Percentiles rank a stretch among this genome's conserved stretches.
These are phyloP conservation scores for Coemansia biformis DNA, from an alignment of 192 early-diverging fungal genomes.

Conservation along the genomic window DNA sequence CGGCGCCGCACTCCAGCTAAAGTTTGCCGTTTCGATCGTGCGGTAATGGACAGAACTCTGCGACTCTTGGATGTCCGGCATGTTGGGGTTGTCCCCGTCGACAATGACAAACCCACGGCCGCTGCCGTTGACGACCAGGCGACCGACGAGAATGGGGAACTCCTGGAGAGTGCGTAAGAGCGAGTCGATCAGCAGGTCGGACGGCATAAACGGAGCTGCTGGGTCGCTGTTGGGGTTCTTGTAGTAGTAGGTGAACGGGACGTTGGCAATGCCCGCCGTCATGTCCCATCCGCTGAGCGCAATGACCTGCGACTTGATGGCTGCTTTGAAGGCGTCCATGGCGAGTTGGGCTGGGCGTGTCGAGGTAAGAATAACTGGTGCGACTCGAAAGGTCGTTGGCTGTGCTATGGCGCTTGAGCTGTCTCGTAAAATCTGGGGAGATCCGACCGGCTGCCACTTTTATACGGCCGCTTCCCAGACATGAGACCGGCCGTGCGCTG, in stretches of 20 bases:
- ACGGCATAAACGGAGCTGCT: conserved; percentile 30
- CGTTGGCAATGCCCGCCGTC: conserved; percentile 27
- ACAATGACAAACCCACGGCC: conserved; percentile 19
- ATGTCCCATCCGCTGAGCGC: conserved; percentile 32
- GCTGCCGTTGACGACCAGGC: conserved; percentile 3
- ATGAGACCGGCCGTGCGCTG: no score
- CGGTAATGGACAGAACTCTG: conserved; percentile 10
- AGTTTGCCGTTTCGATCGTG: conserved; percentile 10
- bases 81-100: conserved; percentile 27
- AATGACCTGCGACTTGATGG: conserved; percentile 17
- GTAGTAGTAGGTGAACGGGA: conserved; percentile 35
- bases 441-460: no score
- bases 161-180: conserved; percentile 26
- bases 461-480: no score
- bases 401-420: no score
- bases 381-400: no score
- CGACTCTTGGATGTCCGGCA: conserved; percentile 44
- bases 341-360: no score
- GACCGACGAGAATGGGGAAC: conserved; percentile 33
- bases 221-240: conserved; percentile 1
- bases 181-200: conserved; percentile 10
- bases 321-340: conserved; percentile 11
- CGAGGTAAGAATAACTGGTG: no score
- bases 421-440: no score
- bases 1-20: conserved; percentile 27